phyloP scores from a whole-genome alignment of 768 basidiomycete genomes.

The Sporobolomyces pararoseus region DNA sequence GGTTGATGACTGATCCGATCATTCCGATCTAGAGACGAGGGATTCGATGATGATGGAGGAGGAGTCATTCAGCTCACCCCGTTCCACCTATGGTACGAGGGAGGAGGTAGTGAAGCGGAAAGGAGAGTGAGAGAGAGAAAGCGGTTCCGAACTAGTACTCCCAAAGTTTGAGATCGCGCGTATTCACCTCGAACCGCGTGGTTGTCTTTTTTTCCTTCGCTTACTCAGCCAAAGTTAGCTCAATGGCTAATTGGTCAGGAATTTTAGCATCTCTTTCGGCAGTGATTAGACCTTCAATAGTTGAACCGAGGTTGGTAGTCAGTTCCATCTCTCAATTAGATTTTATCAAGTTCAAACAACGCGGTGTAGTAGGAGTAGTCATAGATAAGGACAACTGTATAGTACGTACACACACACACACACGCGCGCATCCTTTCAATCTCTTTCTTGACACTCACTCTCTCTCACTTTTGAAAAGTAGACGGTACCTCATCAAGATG shows the following conservation, averaged over 20 bases:
- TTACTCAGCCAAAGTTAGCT: not conserved
- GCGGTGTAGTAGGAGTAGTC: slow-evolving; percentile 82
- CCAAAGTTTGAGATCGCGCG: no score
- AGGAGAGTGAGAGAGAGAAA: not conserved
- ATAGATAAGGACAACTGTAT: slow-evolving; percentile 98
- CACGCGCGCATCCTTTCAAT: no score
- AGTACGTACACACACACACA: slow-evolving; percentile 61
- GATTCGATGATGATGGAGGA: not conserved
- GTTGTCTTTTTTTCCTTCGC: no score
- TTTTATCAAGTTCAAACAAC: slow-evolving; percentile 64
- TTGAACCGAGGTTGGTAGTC: slow-evolving; percentile 16
- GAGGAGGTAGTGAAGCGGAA: not conserved
- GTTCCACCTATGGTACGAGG: not conserved
- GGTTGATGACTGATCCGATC: not conserved
- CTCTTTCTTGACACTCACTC: not conserved
- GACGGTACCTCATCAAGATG: not conserved
- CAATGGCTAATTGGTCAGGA: slow-evolving; percentile 32
- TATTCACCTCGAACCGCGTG: no score
- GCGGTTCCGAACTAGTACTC: not conserved
- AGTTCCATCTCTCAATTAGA: slow-evolving; percentile 68
- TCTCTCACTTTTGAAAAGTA: not conserved
- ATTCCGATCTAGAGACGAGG: not conserved
- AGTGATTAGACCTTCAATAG: slow-evolving; percentile 6
- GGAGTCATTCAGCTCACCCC: no score
- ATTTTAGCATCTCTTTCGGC: slow-evolving; percentile 19